A percentile compares a stretch with the other conserved stretches of the same genome.
Evolutionary conservation across 805 yeast genomes (phyloP).

Genomic region (Millerago galiae): DNA sequence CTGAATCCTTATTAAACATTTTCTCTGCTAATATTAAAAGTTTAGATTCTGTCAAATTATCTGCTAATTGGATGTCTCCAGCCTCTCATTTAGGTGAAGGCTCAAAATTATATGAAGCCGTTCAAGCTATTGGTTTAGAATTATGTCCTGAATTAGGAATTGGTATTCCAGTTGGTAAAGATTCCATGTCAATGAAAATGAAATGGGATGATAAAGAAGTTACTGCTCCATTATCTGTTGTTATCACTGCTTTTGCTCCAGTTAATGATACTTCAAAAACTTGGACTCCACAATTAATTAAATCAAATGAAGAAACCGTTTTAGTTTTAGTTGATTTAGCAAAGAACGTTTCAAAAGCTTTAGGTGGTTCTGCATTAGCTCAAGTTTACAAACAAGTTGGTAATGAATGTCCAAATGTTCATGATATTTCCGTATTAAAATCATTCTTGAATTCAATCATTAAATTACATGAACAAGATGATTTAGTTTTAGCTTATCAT

Average conservation of each 20-base stretch:
- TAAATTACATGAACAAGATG: slow-evolving; percentile 55
- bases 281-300: slow-evolving; percentile 86
- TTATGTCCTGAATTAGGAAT: slow-evolving; percentile 90
- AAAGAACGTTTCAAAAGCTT: slow-evolving; percentile 45
- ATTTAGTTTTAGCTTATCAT: slow-evolving; percentile 78
- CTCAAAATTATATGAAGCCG: slow-evolving; percentile 90
- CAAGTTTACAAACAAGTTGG: slow-evolving; percentile 92
- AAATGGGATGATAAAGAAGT: slow-evolving; percentile 91
- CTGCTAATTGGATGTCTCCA: slow-evolving; percentile 99
- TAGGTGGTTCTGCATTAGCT: slow-evolving; percentile 93
- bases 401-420: slow-evolving; percentile 74
- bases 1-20: slow-evolving; percentile 84
- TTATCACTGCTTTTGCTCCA: slow-evolving; percentile 87
- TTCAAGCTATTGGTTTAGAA: slow-evolving; percentile 90
- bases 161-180: slow-evolving; percentile 96
- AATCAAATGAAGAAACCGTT: slow-evolving; percentile 44
- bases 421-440: slow-evolving; percentile 56
- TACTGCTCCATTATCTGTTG: slow-evolving; percentile 89
- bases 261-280: slow-evolving; percentile 80
- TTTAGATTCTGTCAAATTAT: slow-evolving; percentile 69
- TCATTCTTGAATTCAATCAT: slow-evolving; percentile 63
- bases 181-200: slow-evolving; percentile 99
- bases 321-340: slow-evolving; percentile 75
- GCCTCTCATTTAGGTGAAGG: slow-evolving; percentile 96
- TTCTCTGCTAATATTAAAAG: slow-evolving; percentile 84